These are phyloP conservation scores for Thielaviopsis populi DNA, from an alignment of 2,329 filamentous ascomycete species.

Conservation along the genomic window DNA sequence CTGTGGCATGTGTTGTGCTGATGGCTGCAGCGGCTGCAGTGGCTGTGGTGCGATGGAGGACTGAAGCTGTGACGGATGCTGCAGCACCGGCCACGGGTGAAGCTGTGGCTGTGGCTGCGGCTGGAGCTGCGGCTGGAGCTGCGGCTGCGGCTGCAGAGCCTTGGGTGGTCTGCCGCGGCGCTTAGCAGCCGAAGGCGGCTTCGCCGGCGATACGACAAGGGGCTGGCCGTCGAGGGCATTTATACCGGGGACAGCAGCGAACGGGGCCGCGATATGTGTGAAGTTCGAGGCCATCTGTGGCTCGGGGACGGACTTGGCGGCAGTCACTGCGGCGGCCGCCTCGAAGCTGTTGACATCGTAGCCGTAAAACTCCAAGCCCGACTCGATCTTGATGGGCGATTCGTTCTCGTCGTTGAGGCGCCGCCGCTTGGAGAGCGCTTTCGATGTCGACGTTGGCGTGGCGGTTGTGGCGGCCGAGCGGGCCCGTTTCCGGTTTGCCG, in stretches of 20 bases:
- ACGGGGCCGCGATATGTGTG: background rate
- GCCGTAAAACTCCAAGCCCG: background rate
- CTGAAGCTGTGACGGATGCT: constrained; percentile 2
- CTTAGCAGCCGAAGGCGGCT: background rate
- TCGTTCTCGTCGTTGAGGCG: constrained; percentile 13
- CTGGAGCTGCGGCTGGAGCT: too few relatives aligned
- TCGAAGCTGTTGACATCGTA: background rate
- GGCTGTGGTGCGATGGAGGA: background rate
- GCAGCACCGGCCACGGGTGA: background rate
- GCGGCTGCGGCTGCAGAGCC: too few relatives aligned
- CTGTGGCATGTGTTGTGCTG: background rate
- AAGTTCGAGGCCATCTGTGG: background rate
- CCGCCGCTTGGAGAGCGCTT: constrained; percentile 2
- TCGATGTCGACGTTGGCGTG: constrained; percentile 12
- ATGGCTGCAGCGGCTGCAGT: background rate
- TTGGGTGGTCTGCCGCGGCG: constrained; percentile 15
- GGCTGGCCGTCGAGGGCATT: background rate
- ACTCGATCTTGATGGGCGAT: background rate
- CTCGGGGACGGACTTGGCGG: background rate
- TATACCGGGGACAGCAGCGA: background rate
- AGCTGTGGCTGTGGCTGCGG: constrained; percentile 1
- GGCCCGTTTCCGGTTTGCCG: constrained; percentile 11
- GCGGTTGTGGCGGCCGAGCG: constrained; percentile 12
- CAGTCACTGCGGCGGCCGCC: background rate
- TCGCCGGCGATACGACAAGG: background rate